These are phyloP conservation scores for Sporobolomyces roseus DNA, from an alignment of 768 basidiomycete genomes.

Conservation along the genomic window DNA sequence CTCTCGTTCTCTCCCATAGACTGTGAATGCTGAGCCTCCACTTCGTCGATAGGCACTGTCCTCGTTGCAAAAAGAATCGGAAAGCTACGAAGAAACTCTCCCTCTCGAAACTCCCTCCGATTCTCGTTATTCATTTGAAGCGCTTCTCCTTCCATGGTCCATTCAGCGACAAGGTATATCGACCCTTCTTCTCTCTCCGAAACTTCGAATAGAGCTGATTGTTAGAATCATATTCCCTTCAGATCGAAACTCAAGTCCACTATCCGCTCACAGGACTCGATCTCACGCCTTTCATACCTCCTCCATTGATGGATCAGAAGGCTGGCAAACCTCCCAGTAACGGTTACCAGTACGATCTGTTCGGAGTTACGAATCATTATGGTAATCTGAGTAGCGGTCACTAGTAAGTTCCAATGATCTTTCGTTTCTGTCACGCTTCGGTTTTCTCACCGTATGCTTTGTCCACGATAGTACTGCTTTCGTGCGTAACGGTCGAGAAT, in stretches of 20 bases:
- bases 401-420: conserved; percentile 60
- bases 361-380: conserved; percentile 92
- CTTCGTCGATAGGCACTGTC: conserved; percentile 73
- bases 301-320: conserved; percentile 53
- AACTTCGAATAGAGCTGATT: no score
- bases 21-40: background rate
- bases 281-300: conserved; percentile 77
- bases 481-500: conserved; percentile 77
- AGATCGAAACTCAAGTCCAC: conserved; percentile 85
- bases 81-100: conserved; percentile 81
- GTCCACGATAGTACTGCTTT: conserved; percentile 70
- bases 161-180: conserved; percentile 72
- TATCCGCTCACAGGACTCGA: conserved; percentile 67
- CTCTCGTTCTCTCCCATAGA: background rate
- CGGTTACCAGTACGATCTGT: conserved; percentile 83
- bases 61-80: conserved; percentile 82
- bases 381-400: conserved; percentile 92
- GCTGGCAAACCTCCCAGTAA: conserved; percentile 58
- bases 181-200: no score
- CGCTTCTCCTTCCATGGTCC: conserved; percentile 84
- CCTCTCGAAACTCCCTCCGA: conserved; percentile 84
- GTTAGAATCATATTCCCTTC: no score
- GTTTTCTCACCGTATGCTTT: background rate
- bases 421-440: background rate
- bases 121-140: conserved; percentile 86